These are phyloP conservation scores for Fusarium heterosporum DNA, from an alignment of 2,329 filamentous ascomycete species.

Conservation along the genomic window DNA sequence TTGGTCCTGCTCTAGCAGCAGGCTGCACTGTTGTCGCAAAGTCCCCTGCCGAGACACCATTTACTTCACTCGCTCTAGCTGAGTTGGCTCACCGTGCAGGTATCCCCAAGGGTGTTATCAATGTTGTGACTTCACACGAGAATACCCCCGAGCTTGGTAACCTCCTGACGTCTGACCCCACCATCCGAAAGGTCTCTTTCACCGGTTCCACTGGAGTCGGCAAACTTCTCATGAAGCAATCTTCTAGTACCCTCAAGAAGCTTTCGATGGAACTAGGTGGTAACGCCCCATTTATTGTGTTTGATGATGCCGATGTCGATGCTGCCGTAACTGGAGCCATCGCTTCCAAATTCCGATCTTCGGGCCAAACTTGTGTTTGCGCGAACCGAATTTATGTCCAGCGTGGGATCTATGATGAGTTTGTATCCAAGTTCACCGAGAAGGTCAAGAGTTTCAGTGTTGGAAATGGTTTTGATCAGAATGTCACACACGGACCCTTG, in stretches of 20 bases:
- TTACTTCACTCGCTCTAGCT: slow-evolving; percentile 87
- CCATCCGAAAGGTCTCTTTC: slow-evolving; percentile 91
- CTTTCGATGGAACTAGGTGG: slow-evolving; percentile 91
- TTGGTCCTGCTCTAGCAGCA: slow-evolving; percentile 83
- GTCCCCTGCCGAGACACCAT: slow-evolving; percentile 90
- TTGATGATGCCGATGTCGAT: slow-evolving; percentile 93
- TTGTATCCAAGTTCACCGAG: slow-evolving; percentile 74
- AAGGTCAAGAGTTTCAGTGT: slow-evolving; percentile 81
- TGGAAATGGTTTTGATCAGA: slow-evolving; percentile 77
- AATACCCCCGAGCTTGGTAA: slow-evolving; percentile 86
- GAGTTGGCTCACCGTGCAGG: slow-evolving; percentile 89
- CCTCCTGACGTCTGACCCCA: slow-evolving; percentile 76
- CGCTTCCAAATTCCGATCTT: slow-evolving; percentile 90
- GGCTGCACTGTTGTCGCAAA: slow-evolving; percentile 96
- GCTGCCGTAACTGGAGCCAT: slow-evolving; percentile 85
- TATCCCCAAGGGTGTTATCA: slow-evolving; percentile 90
- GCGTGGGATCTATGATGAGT: slow-evolving; percentile 79
- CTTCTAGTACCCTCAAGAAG: slow-evolving; percentile 84
- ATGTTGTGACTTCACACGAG: slow-evolving; percentile 82
- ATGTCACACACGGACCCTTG: slow-evolving; percentile 81
- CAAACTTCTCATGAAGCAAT: slow-evolving; percentile 89
- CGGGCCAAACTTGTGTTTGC: slow-evolving; percentile 95
- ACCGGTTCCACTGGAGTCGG: slow-evolving; percentile 81
- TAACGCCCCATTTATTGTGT: slow-evolving; percentile 96
- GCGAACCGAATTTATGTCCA: slow-evolving; percentile 88